Evolutionary conservation across 345 rosid species (phyloP).

Genomic region (Viola odorata): DNA sequence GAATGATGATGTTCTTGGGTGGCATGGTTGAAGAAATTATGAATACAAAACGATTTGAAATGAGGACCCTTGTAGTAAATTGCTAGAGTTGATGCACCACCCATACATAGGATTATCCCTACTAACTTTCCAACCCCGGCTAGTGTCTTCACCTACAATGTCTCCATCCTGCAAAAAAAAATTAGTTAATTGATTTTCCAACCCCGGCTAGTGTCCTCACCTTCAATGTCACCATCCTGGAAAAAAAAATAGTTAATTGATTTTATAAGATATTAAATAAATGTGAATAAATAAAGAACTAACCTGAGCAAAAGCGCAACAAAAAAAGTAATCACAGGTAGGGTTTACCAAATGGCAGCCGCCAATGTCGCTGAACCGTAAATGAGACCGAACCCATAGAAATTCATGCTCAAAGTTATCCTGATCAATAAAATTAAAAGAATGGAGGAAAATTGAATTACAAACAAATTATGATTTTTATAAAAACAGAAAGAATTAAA

Average conservation of each 20-base stretch:
- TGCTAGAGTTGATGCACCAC: constrained; percentile 61
- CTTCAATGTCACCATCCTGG: constrained; percentile 63
- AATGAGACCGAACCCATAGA: constrained; percentile 62
- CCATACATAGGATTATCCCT: constrained; percentile 60
- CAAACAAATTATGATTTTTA: too few relatives aligned
- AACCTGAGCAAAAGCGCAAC: constrained; percentile 76
- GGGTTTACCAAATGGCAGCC: constrained; percentile 82
- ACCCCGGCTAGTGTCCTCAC: constrained; percentile 49
- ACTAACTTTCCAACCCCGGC: constrained; percentile 63
- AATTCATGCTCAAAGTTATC: constrained; percentile 53
- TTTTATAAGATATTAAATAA: too few relatives aligned
- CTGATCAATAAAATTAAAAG: constrained; percentile 25
- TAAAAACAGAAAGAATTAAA: too few relatives aligned
- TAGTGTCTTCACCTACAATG: constrained; percentile 41
- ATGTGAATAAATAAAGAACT: not conserved
- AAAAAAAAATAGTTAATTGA: too few relatives aligned
- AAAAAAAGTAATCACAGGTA: constrained; percentile 89
- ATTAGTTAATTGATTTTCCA: constrained; percentile 36
- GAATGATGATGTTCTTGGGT: constrained; percentile 9
- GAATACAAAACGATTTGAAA: constrained; percentile 38
- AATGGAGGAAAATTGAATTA: not conserved
- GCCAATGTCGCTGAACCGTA: constrained; percentile 82
- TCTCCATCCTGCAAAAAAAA: constrained; percentile 49
- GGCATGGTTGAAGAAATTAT: constrained; percentile 21
- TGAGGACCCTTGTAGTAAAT: constrained; percentile 74